Base-by-base conservation (phyloP, 2,329 filamentous ascomycete genomes). In the Arthrobotrys sphaeroides region DNA sequence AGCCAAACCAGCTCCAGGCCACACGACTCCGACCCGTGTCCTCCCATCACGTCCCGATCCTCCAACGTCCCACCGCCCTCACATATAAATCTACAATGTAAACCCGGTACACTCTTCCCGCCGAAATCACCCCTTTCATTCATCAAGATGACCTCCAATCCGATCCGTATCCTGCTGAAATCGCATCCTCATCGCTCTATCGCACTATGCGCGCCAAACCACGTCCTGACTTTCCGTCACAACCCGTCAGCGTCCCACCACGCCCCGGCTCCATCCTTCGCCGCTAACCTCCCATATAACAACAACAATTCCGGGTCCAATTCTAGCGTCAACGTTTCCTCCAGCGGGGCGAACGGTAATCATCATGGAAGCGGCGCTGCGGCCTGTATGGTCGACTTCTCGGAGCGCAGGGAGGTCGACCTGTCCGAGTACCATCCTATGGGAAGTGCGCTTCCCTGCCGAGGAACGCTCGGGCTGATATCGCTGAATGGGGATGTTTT, bases 331-430 rank as follows among this genome's bases (percentile, higher is more conserved):
- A 73, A 69, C 22, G 73, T 62, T 33, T 68, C 76, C 16, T 78
- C 80, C 28, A 76, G 65, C 36, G 43, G 62, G 26, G 78, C 73
- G 51, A 70, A 42, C 59, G 49, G 60, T 64, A 51, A 81, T 81
- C 51, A 55, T 38, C 51, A 55, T 55, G 51, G 28, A 38, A 4
- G 9, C 10, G 78, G 84, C 81, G 77, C 83, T 81, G 83, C 89
- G 82, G 87, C 87, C 79, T 97, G 93, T 85, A 93, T 96, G 86
- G 93, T 97, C 78, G 93, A 97, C 82, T 97, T 97, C 82, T 85
- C 89, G 10, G 85, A 88, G 7, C 83, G 88, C 40, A 86, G 88
- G 36, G 85, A 87, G 49, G 85, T 89, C 67, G 87, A 95, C 77
- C 85, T 96, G 73, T 87, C 85, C 79, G 90, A 93, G 77, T 97